Evolutionary conservation across 2,329 filamentous ascomycete species (phyloP), one percentile per base, ranked within the genome.

Genomic region (Stemphylium vesicarium): DNA sequence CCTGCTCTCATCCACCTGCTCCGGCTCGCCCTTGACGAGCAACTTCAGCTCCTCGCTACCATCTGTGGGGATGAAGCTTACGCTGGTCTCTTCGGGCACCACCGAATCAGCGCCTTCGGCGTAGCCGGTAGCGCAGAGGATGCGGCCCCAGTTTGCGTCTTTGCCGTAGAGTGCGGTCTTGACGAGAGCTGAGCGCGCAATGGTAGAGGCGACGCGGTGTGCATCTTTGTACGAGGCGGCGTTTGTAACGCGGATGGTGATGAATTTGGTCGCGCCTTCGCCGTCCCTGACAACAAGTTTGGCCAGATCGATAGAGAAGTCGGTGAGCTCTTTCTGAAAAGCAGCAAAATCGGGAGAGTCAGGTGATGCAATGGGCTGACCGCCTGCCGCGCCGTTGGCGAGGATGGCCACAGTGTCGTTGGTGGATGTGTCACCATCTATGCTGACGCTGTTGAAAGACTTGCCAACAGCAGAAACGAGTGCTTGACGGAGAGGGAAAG

Each of bases 91-190:
- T 60, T 88, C 84, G 0, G 89, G 88, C 0, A 84, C 78, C 47
- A 95, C 84, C 40, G 86, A 85, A 1, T 82, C 79, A 1, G 89
- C 85, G 1, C 88, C 85, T 55, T 83, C 82, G 0, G 84, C 81
- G 73, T 98, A 98, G 3, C 95, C 95, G 4, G 93, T 92, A 0
- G 95, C 94, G 75, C 95, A 98, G 24, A 98, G 84, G 59, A 99
- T 96, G 50, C 95, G 92, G 31, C 95, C 95, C 95, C 95, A 99
- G 81, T 99, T 99, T 15, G 95, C 95, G 74, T 99, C 95, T 75
- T 92, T 92, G 62, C 95, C 95, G 77, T 99, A 99, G 36, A 99
- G 82, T 0, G 95, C 95, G 0, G 95, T 99, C 82, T 99, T 99
- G 66, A 99, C 95, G 11, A 99, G 85, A 8, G 95, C 92, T 0